These are phyloP conservation scores for Garcia nutans DNA, from an alignment of 345 rosid genomes.

Conservation along the genomic window DNA sequence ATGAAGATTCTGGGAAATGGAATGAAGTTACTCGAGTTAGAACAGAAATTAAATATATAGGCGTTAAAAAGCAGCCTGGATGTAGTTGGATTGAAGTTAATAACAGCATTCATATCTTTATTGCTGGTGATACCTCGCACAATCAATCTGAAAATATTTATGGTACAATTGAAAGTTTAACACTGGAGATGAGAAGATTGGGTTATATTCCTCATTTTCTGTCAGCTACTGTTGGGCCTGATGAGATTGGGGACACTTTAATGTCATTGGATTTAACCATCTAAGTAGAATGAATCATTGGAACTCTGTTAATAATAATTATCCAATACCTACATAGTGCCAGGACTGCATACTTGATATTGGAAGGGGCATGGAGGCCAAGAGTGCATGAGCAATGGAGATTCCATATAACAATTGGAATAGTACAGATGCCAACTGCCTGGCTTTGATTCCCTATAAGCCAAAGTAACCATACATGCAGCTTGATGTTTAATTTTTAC, in stretches of 20 bases:
- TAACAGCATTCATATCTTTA: constrained; percentile 30
- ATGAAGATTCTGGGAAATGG: constrained; percentile 36
- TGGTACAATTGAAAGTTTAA: constrained; percentile 28
- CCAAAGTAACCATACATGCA: no score
- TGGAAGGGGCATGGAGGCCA: constrained; percentile 5
- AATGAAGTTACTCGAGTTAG: constrained; percentile 26
- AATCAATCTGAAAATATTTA: constrained; percentile 32
- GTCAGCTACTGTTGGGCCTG: not conserved
- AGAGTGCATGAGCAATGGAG: not conserved
- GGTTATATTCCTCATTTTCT: constrained; percentile 29
- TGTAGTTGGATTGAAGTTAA: constrained; percentile 55
- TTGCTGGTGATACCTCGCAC: constrained; percentile 36
- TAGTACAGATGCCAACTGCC: not conserved
- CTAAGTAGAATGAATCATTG: not conserved
- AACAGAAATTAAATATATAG: constrained; percentile 35
- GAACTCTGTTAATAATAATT: not conserved
- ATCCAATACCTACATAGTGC: not conserved
- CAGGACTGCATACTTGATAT: not conserved
- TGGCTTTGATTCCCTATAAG: not conserved
- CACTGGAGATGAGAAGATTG: constrained; percentile 27
- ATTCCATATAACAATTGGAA: not conserved
- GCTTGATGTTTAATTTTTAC: not conserved
- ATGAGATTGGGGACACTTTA: constrained; percentile 8
- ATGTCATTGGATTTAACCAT: not conserved
- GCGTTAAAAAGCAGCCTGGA: constrained; percentile 45